Base-by-base conservation (phyloP, 176 grass and related monocot genomes). In the Coix lacrymajobi region DNA sequence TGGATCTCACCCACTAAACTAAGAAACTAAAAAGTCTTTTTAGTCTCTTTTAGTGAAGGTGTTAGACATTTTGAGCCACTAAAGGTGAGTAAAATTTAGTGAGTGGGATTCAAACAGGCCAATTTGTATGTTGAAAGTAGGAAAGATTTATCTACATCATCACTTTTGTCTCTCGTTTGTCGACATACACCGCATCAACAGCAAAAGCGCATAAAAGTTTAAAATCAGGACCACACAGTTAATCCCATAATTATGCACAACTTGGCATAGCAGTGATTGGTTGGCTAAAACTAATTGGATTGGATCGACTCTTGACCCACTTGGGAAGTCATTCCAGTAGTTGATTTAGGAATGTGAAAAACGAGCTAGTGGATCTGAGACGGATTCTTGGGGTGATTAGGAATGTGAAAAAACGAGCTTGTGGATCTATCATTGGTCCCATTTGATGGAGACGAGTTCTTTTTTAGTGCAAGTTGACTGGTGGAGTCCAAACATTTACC, bases 331-430 rank as follows among this genome's bases (percentile, higher is more conserved):
- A 30, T 62, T 62, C 26, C 28, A 1, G 22, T 3, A 20, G 43
- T 79, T 51, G 11, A 67, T 17, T 17, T 79, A 51, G 62, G 77
- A 66, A 51, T 51, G 77, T 80, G 12, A 36, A 68, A 80, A 80
- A 52, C 4, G 13, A 68, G 63, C 62, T 67, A 44, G 45, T 29
- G 19, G 51, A n/a, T 54, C 48, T 8, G 2, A 45, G 45, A 17
- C 14, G 37, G 15, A 22, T 52, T n/a, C 22, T 11, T 57, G 24
- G 43, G 43, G 67, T 67, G 3, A 79, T 26, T 79, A 36, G 3
- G 62, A 67, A 51, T 51, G 77, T 79, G 62, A 48, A 67, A 67
- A 79, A 79, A 10, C 4, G 7, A 38, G 62, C 43, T 66, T 26
- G 20, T 20, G 20, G 22, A 67, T 36, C 43, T 51, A 68, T 66